Evolutionary conservation across 176 grass and related monocot species (phyloP).

Genomic region (Ampelocalamus luodianensis): DNA sequence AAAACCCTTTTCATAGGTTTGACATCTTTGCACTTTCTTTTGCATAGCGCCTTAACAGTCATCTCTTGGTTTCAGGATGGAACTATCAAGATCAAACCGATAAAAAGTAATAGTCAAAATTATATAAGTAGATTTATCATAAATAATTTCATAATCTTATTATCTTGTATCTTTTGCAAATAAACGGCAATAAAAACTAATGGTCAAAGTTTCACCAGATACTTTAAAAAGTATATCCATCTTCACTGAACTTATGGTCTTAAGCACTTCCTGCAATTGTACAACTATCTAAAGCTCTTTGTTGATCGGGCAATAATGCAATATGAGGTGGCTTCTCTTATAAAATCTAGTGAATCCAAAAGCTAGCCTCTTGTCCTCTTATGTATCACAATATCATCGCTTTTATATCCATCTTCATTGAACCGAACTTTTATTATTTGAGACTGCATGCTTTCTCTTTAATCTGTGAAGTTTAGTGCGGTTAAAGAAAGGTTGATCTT

Average conservation of each 20-base stretch:
- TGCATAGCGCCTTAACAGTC: neutral
- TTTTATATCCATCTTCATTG: neutral
- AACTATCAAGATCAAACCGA: conserved; percentile 59
- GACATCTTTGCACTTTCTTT: neutral
- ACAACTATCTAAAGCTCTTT: neutral
- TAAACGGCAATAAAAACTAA: neutral
- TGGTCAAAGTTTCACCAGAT: conserved; percentile 8
- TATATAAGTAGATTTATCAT: neutral
- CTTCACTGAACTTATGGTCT: no score
- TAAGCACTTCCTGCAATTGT: conserved; percentile 9
- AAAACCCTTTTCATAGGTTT: neutral
- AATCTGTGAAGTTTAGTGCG: no score
- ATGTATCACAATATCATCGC: neutral
- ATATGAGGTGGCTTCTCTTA: neutral
- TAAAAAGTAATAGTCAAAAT: no score
- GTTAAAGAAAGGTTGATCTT: no score
- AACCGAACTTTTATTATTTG: no score
- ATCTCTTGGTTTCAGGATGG: conserved; percentile 40
- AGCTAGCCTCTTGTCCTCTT: neutral
- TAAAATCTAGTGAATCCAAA: neutral
- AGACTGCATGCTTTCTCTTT: no score
- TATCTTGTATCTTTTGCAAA: neutral
- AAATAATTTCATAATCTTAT: neutral
- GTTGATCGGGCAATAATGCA: neutral
- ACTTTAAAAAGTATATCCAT: no score